A percentile compares a stretch with the other conserved stretches of the same genome.
Conservation (phyloP, 2,329 filamentous ascomycete genomes). For the Cladobotryum protrusum region DNA sequence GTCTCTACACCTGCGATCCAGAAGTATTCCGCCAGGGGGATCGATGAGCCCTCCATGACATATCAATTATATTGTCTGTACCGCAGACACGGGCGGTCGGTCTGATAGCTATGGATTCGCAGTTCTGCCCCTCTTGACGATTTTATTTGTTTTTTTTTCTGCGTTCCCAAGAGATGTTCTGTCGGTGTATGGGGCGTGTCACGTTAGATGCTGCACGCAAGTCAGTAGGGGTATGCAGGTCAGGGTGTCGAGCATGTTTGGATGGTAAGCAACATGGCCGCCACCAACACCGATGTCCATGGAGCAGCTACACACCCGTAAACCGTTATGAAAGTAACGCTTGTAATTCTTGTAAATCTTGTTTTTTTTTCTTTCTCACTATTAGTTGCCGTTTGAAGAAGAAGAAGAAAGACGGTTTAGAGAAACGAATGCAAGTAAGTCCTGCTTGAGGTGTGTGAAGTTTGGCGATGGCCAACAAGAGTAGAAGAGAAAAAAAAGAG, state of each 20-base stretch:
- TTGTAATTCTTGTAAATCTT: not conserved
- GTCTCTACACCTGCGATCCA: conserved; percentile 69
- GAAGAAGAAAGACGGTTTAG: too few relatives aligned
- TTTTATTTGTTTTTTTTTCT: not conserved
- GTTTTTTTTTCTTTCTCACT: not conserved
- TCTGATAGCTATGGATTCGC: not conserved
- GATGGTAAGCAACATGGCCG: conserved; percentile 11
- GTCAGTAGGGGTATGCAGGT: conserved; percentile 13
- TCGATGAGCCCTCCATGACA: conserved; percentile 56
- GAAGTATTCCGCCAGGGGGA: conserved; percentile 67
- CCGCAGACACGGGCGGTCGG: conserved; percentile 14
- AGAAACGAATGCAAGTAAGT: too few relatives aligned
- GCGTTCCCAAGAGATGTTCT: conserved; percentile 1
- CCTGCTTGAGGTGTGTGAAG: too few relatives aligned
- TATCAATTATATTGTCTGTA: conserved; percentile 28
- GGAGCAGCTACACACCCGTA: not conserved
- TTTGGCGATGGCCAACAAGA: too few relatives aligned
- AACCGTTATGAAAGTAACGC: not conserved
- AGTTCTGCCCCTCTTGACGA: conserved; percentile 3
- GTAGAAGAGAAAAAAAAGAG: too few relatives aligned
- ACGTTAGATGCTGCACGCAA: conserved; percentile 11
- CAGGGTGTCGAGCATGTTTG: conserved; percentile 11
- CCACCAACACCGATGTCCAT: conserved; percentile 9
- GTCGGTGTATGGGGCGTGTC: conserved; percentile 12
- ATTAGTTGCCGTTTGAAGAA: too few relatives aligned